Evolutionary conservation across 1,139 yeast species (phyloP).

Genomic region (Candida pseudoviswanathii): DNA sequence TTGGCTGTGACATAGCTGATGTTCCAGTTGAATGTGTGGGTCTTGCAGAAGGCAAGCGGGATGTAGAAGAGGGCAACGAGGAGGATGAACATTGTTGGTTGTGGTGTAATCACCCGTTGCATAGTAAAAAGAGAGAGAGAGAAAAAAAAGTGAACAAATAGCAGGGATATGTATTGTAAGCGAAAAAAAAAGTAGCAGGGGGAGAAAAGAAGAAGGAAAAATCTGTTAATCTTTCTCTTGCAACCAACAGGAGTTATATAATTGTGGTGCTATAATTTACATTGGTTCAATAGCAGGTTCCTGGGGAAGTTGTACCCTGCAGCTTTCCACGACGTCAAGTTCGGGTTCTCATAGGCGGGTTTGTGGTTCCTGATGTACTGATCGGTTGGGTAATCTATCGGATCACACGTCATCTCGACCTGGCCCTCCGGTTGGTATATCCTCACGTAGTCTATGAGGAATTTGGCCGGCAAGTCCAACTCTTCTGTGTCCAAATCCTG

Average conservation of each 20-base stretch:
- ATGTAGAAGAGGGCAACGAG: background rate
- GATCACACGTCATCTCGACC: slow-evolving; percentile 31
- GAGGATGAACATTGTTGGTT: background rate
- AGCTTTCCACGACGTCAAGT: slow-evolving; percentile 26
- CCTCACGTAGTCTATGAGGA: slow-evolving; percentile 30
- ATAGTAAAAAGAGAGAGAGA: too few species aligned
- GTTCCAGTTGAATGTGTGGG: slow-evolving; percentile 71
- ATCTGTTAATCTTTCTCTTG: background rate
- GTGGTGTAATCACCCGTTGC: too few species aligned
- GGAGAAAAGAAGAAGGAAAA: too few species aligned
- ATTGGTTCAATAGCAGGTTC: slow-evolving; percentile 22
- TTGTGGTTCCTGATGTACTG: slow-evolving; percentile 27
- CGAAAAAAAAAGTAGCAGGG: too few species aligned
- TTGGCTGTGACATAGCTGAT: slow-evolving; percentile 71
- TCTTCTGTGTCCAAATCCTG: slow-evolving; percentile 25
- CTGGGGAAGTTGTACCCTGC: slow-evolving; percentile 30
- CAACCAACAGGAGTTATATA: too few species aligned
- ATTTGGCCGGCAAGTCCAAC: slow-evolving; percentile 26
- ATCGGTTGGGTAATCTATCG: slow-evolving; percentile 27
- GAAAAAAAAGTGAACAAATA: too few species aligned
- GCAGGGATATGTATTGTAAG: too few species aligned
- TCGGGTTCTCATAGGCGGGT: slow-evolving; percentile 26
- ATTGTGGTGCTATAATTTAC: slow-evolving; percentile 9
- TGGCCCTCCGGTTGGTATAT: slow-evolving; percentile 28
- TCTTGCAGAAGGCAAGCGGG: slow-evolving; percentile 24